These are phyloP conservation scores for Wickerhamomyces alni DNA, from an alignment of 805 yeast genomes.

Conservation along the genomic window DNA sequence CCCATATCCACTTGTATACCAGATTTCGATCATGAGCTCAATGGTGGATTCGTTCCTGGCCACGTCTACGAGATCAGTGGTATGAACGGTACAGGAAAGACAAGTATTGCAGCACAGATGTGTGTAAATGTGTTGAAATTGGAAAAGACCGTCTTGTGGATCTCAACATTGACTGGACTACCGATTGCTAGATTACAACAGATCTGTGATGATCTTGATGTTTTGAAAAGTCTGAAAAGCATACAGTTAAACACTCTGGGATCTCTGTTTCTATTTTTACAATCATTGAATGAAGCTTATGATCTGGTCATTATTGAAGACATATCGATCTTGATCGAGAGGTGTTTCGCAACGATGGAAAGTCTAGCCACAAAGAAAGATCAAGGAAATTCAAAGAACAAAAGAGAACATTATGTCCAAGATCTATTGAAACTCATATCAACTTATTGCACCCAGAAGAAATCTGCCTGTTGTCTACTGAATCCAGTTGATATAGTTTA, in stretches of 20 bases:
- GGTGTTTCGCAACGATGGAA: slow-evolving; percentile 10
- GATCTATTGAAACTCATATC: slow-evolving; percentile 13
- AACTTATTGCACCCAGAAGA: slow-evolving; percentile 11
- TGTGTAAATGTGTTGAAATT: slow-evolving; percentile 10
- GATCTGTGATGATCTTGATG: background rate
- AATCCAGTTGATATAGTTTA: slow-evolving; percentile 12
- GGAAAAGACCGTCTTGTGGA: slow-evolving; percentile 16
- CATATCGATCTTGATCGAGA: slow-evolving; percentile 11
- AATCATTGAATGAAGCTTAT: slow-evolving; percentile 4
- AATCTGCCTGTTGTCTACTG: slow-evolving; percentile 12
- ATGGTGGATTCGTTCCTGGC: slow-evolving; percentile 21
- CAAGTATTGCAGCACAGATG: slow-evolving; percentile 8
- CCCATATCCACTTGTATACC: slow-evolving; percentile 12
- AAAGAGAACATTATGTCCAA: slow-evolving; percentile 8
- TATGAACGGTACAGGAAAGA: slow-evolving; percentile 18
- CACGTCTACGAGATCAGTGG: slow-evolving; percentile 19
- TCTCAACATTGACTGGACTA: slow-evolving; percentile 15
- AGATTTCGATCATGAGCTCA: slow-evolving; percentile 12
- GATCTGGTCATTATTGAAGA: slow-evolving; percentile 20
- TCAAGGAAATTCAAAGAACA: background rate
- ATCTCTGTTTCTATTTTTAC: slow-evolving; percentile 10
- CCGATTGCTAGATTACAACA: slow-evolving; percentile 1
- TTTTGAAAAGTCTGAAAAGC: slow-evolving; percentile 1
- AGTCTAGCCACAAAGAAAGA: slow-evolving; percentile 2
- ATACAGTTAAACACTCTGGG: slow-evolving; percentile 6